Evolutionary conservation across 495 filamentous ascomycete genomes (phyloP), one percentile per base, ranked within the genome.

Genomic region (Penicillium roqueforti): DNA sequence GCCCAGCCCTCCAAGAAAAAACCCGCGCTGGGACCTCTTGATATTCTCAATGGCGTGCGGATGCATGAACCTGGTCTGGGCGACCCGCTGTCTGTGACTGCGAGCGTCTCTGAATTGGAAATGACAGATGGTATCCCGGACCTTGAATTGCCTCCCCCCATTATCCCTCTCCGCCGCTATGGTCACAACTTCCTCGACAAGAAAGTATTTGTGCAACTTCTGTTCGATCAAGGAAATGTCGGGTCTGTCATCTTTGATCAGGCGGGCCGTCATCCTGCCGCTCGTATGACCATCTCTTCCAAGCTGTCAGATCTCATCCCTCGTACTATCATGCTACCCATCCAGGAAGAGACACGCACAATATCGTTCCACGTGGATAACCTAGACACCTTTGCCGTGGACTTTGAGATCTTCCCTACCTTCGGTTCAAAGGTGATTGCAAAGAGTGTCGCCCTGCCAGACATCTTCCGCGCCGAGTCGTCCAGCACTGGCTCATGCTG

Each of bases 141-240:
- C 55, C 80, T 98, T n/a, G 88, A 88, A 57, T 80, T 98, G 4
- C 93, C 93, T 40, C 93, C 95, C 32, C 93, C 93, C 0, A 97
- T 98, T 52, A 96, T 98, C 59, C 93, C 93, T 13, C 74, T 97
- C 28, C 81, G 92, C 48, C 85, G 93, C 37, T 97, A 97, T 68
- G 93, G 93, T 18, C 93, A 98, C 73, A 98, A 97, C 68, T 98
- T 97, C 77, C 75, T 98, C 46, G 93, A 98, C 66, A 93, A 89
- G 16, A 98, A 97, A 70, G 92, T 92, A 0, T 92, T 96, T 51
- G 80, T 98, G 4, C 88, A 96, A 60, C 85, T 98, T 46, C 85
- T 80, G 59, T 97, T 98, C 59, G 87, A 91, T 46, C 82, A 85
- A 56, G 74, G 79, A 20, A 81, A 75, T 32, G 74, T 78, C 18